Evolutionary conservation across 768 basidiomycete genomes (phyloP), one percentile per base, ranked within the genome.

Genomic region (Pleurotus ostreatus): DNA sequence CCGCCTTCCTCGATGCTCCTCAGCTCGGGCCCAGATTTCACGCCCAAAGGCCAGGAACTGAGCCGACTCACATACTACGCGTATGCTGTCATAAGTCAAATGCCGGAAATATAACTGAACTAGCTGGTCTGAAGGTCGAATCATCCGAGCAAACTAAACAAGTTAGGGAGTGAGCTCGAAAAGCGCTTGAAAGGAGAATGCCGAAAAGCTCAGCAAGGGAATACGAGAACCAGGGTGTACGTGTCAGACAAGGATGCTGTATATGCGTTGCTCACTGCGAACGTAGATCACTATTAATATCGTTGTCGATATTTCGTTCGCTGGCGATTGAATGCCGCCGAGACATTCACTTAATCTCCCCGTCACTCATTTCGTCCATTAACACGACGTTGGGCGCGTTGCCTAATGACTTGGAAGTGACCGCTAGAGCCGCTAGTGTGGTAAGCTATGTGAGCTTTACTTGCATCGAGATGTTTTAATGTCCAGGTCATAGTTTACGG

Each of bases 21-120:
- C 53, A 83, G 88, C 15, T 79, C 90, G 18, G 89, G 83, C 37
- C 87, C 92, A 49, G 84, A 87, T 56, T 92, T 84, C 69, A 80
- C 80, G 11, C 91, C 92, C 11, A 93, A 92, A 62, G 78, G 88
- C 0, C 92, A 93, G 68, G 92, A 94, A 63, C 78, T 93, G 13
- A 93, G 92, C 49, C 81, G 87, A 15, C 77, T 94, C 49, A 90
- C 89, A 2, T 94, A 94, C 68, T 92, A 91, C 74, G 91, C 88
- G 76, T 82, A 57, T 53, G 76, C 63, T 52, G 40, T 39, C 16
- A 2, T 45, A 44, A 15, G 30, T 51, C 6, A 41, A 47, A 23
- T 54, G 25, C 56, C 11, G 9, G 30, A 11, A 34, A 34, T 34
- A 11, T 11, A 9, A 11, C 30, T 34, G 30, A 34, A 34, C 7